Base-by-base conservation (phyloP, 805 yeast genomes). In the Starmerella ratchasimensis region DNA sequence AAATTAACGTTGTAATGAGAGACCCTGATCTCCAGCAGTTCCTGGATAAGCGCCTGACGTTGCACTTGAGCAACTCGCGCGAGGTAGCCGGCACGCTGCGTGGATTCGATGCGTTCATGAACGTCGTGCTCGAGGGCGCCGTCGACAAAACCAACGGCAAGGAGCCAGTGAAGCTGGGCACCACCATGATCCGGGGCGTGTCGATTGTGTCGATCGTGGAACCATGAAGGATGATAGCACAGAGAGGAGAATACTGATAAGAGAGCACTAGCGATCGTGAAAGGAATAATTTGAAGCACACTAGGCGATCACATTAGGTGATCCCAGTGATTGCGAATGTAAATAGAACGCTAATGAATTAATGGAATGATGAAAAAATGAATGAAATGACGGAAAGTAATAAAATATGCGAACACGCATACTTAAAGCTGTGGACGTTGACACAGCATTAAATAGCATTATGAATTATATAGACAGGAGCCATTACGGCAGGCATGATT, bases 21-120 rank as follows among this genome's bases (percentile, higher is more conserved):
- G 44, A 50, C 36, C 62, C 62, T 3, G 63, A 59, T 42, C 46
- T 59, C 34, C 48, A 41, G n/a, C 48, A 78, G 76, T 83, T 81
- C 55, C 67, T 82, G 71, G 86, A 80, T 53, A 81, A 80, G 59
- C 71, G 72, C 50, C 66, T 88, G 20, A 64, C 74, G 11, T 62
- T 88, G 14, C 80, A 78, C 46, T 65, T 88, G 42, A 83, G 82
- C 56, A 93, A 94, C 1, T 61, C 79, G 11, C 67, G 96, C 35
- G 71, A 70, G 48, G 72, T 88, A 1, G 69, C 72, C n/a, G 97
- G 97, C 2, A 70, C 71, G 10, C 66, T 88, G 38, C 65, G 81
- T 50, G 97, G 97, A 2, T 88, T 74, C 56, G 97, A 88, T 54
- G 71, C 74, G 4, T 80, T 79, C 52, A 55, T 80, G 49, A 80